phyloP scores from a whole-genome alignment of 2,329 filamentous ascomycete genomes.

The Sordariomycetes sp. region DNA sequence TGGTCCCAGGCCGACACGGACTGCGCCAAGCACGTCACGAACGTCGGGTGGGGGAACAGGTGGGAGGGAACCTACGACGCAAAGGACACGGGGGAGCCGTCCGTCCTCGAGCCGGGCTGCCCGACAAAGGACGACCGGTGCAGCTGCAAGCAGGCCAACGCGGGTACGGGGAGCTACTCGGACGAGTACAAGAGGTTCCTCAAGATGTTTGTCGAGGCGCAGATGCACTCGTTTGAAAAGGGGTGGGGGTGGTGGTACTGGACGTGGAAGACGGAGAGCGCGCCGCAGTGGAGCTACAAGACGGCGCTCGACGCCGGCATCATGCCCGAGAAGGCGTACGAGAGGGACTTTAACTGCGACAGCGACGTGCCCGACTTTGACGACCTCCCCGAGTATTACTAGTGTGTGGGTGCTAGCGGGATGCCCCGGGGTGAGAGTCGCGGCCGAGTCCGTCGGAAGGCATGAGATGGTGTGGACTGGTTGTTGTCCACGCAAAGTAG shows the following conservation, averaged over 20 bases:
- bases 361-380: constrained; percentile 14
- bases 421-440: neutral
- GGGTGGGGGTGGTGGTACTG: constrained; percentile 75
- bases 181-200: constrained; percentile 54
- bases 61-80: constrained; percentile 59
- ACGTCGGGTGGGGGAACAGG: constrained; percentile 54
- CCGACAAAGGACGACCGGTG: constrained; percentile 38
- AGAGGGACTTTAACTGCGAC: constrained; percentile 34
- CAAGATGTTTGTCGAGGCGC: constrained; percentile 57
- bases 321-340: constrained; percentile 44
- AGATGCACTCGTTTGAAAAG: constrained; percentile 62
- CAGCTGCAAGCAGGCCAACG: constrained; percentile 47
- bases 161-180: constrained; percentile 39
- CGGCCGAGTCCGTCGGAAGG: neutral
- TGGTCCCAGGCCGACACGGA: constrained; percentile 67
- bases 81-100: constrained; percentile 46
- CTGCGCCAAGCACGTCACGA: constrained; percentile 47
- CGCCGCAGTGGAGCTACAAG: constrained; percentile 64
- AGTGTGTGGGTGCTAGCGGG: neutral
- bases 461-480: neutral
- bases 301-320: constrained; percentile 45
- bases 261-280: constrained; percentile 65
- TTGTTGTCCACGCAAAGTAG: neutral
- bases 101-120: constrained; percentile 45
- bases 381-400: constrained; percentile 9